Evolutionary conservation across 148 eudicot species (phyloP).

Genomic region (Dianthus caryophyllus): DNA sequence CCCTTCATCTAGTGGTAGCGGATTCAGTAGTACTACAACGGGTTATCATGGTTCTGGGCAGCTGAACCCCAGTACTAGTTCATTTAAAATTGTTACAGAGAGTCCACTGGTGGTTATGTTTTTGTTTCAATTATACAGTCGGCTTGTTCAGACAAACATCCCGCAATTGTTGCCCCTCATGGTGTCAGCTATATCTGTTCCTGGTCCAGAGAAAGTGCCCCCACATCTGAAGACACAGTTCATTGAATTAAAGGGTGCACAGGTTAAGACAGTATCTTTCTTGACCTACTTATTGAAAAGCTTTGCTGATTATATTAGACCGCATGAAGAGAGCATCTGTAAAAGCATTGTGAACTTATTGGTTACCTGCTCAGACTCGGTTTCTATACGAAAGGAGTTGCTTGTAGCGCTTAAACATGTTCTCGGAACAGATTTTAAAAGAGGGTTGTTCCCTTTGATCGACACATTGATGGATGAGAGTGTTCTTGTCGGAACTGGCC

Average conservation of each 20-base stretch:
- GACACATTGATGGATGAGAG: slow-evolving; percentile 94
- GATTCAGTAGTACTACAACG: slow-evolving; percentile 25
- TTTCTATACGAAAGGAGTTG: slow-evolving; percentile 88
- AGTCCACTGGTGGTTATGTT: slow-evolving; percentile 98
- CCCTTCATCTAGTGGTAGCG: slow-evolving; percentile 35
- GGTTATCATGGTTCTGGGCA: slow-evolving; percentile 63
- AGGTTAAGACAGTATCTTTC: slow-evolving; percentile 97
- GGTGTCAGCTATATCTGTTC: slow-evolving; percentile 92
- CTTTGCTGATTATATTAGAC: slow-evolving; percentile 84
- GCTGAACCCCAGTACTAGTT: slow-evolving; percentile 88
- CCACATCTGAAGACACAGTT: slow-evolving; percentile 80
- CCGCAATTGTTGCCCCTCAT: slow-evolving; percentile 90
- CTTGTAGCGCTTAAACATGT: slow-evolving; percentile 92
- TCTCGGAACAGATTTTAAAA: slow-evolving; percentile 92
- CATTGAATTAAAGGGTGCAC: slow-evolving; percentile 90
- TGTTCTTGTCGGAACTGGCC: slow-evolving; percentile 97
- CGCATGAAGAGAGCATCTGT: slow-evolving; percentile 95
- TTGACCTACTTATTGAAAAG: slow-evolving; percentile 93
- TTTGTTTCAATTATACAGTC: slow-evolving; percentile 83
- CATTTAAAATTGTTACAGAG: slow-evolving; percentile 93
- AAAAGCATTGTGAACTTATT: slow-evolving; percentile 96
- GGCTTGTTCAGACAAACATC: slow-evolving; percentile 94
- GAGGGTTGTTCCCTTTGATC: slow-evolving; percentile 91
- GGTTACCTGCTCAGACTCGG: slow-evolving; percentile 96
- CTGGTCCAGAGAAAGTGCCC: slow-evolving; percentile 93